Evolutionary conservation across 805 yeast species (phyloP), one percentile per base, ranked within the genome.

Genomic region (Candida insectalens): DNA sequence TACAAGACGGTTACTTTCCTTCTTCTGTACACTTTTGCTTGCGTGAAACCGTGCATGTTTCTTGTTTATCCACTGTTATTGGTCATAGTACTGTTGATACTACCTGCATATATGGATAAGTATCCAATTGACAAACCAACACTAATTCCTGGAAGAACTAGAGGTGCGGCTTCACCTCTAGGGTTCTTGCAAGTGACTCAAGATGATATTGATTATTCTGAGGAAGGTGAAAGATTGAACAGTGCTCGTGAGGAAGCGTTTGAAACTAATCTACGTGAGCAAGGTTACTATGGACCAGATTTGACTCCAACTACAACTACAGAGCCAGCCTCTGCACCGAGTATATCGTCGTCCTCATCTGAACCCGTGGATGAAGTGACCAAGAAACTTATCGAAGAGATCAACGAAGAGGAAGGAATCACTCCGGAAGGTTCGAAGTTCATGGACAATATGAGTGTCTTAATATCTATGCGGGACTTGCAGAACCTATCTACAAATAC

Each of bases 1-100:
- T 63, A 82, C 0, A 68, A 74, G 40, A 87, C 96, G 0, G 42
- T 87, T 4, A 62, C 79, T 1, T 50, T 62, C 16, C 55, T 84
- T 35, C 59, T 78, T 4, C 40, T 74, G 1, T 77, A 80, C 42
- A 77, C 95, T 0, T 64, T 74, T 39, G 59, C 77, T 1, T 81
- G 92, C 45, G 53, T 78, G 23, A 70, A 81, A 59, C 95, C 95
- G 0, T 75, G 75, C 49, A 54, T 81, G 32, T 59, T 83, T 9
- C 53, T 81, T 25, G 64, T 75, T 1, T 62, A 77, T 21, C 96
- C 96, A 0, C 44, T 79, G 2, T 64, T 62, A 32, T 30, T 83
- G 3, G 44, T 80, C 20, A 21, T 22, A 10, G 61, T 67, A 36
- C 77, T 74, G 1, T 59, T 79, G 3, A 65, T 87, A 60, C 59